phyloP scores from a whole-genome alignment of 306 rosid genomes.

The Crotalaria pallida region DNA sequence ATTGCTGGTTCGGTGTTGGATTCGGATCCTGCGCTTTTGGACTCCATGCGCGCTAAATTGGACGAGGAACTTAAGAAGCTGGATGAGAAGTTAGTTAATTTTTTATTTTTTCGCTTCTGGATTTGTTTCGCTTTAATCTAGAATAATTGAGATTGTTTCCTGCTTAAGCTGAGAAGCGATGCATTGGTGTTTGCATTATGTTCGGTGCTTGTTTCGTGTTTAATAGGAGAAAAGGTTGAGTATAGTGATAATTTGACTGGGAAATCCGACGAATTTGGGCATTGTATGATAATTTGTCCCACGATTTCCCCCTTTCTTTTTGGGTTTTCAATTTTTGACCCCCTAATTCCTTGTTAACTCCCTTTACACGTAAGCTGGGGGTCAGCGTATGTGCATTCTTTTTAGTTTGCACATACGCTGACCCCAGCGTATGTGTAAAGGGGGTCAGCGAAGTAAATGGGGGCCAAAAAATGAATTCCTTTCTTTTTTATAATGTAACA shows the following conservation, averaged over 20 bases:
- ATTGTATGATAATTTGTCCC: too few relatives aligned
- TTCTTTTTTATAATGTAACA: too few relatives aligned
- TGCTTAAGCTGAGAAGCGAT: background rate
- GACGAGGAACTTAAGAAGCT: constrained; percentile 72
- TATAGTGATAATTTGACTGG: background rate
- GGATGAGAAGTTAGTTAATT: constrained; percentile 87
- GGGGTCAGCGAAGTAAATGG: too few relatives aligned
- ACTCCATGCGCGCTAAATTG: constrained; percentile 68
- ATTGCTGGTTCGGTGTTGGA: constrained; percentile 58
- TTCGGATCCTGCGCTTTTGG: constrained; percentile 60
- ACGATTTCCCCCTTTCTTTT: too few relatives aligned
- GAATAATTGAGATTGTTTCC: background rate
- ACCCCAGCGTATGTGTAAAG: too few relatives aligned
- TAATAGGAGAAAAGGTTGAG: background rate
- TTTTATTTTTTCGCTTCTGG: background rate
- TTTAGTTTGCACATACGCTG: too few relatives aligned
- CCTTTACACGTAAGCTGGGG: too few relatives aligned
- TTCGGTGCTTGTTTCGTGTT: background rate
- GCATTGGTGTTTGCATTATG: background rate
- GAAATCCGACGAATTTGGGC: background rate
- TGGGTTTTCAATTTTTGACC: too few relatives aligned
- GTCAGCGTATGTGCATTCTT: too few relatives aligned
- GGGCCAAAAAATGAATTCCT: too few relatives aligned
- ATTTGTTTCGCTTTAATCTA: background rate
- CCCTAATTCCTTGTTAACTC: too few relatives aligned